Evolutionary conservation across 2,329 filamentous ascomycete genomes (phyloP).

Genomic region (Polytolypa hystricis): DNA sequence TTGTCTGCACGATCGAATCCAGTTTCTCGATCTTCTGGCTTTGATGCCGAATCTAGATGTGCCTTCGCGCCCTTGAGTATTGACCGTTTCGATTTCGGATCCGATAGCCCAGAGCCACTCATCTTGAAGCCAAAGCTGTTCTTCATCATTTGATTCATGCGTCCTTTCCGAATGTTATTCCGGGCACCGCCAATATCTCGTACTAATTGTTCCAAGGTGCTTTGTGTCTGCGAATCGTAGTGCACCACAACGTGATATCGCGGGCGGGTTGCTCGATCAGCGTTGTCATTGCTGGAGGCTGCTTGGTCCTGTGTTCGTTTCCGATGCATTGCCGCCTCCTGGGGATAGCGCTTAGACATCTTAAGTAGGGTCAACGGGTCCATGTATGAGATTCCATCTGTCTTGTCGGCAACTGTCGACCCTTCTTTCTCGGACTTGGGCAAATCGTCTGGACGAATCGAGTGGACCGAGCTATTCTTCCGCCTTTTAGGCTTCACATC

Average conservation of each 20-base stretch:
- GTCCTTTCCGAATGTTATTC: conserved; percentile 77
- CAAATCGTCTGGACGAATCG: conserved; percentile 25
- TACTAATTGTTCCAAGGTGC: conserved; percentile 70
- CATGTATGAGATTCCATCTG: conserved; percentile 6
- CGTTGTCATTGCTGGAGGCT: conserved; percentile 1
- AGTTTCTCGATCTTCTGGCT: conserved; percentile 43
- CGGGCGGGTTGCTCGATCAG: conserved; percentile 47
- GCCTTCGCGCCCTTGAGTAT: conserved; percentile 6
- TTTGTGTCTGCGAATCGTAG: conserved; percentile 80
- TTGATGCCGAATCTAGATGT: conserved; percentile 19
- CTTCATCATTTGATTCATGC: conserved; percentile 40
- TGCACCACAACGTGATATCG: conserved; percentile 76
- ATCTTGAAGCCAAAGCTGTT: conserved; percentile 11
- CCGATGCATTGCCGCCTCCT: conserved; percentile 17
- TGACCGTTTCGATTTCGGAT: conserved; percentile 4
- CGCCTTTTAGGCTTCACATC: conserved; percentile 21
- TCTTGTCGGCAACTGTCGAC: conserved; percentile 1
- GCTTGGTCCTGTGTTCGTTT: conserved; percentile 20
- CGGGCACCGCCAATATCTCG: conserved; percentile 68
- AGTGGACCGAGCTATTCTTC: conserved; percentile 34
- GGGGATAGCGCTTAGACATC: conserved; percentile 6
- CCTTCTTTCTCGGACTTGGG: conserved; percentile 3
- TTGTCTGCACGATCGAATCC: conserved; percentile 66
- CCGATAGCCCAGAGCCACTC: conserved; percentile 5
- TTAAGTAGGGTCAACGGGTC: conserved; percentile 8